Percentiles rank a stretch among this genome's conserved stretches.
These are phyloP conservation scores for Zygosaccharomyces bailii DNA, from an alignment of 805 yeast species.

Conservation along the genomic window DNA sequence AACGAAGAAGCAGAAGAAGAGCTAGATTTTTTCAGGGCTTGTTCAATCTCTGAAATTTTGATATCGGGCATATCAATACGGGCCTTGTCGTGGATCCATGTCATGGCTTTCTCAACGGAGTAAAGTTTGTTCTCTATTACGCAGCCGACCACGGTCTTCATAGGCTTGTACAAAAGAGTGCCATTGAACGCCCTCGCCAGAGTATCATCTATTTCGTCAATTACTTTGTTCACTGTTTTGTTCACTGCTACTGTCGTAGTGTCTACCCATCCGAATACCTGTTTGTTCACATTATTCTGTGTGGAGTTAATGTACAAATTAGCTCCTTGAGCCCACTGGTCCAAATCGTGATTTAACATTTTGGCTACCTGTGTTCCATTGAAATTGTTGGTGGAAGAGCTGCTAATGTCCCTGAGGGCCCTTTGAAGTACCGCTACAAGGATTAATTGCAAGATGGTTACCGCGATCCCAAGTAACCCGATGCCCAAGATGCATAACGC, in stretches of 20 bases:
- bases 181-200: constrained; percentile 59
- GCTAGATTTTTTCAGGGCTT: constrained; percentile 10
- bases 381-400: constrained; percentile 1
- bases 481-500: constrained; percentile 50
- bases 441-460: constrained; percentile 52
- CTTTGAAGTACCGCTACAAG: constrained; percentile 36
- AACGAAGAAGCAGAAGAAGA: constrained; percentile 8
- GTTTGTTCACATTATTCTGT: constrained; percentile 54
- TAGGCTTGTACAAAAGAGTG: constrained; percentile 62
- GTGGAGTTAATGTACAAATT: constrained; percentile 50
- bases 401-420: constrained; percentile 6
- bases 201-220: constrained; percentile 54
- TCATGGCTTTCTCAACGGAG: constrained; percentile 63
- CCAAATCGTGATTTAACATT: constrained; percentile 35
- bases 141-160: constrained; percentile 71
- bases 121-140: constrained; percentile 70
- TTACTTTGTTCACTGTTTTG: constrained; percentile 54
- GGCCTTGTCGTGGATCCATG: constrained; percentile 50
- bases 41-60: constrained; percentile 33
- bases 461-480: constrained; percentile 54
- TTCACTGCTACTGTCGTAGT: constrained; percentile 57
- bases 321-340: constrained; percentile 52
- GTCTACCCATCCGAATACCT: constrained; percentile 63
- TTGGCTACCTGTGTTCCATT: constrained; percentile 12
- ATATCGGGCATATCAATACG: constrained; percentile 31